These are phyloP conservation scores for Trichosporon faecale DNA, from an alignment of 1,284 basidiomycete genomes.

Conservation along the genomic window DNA sequence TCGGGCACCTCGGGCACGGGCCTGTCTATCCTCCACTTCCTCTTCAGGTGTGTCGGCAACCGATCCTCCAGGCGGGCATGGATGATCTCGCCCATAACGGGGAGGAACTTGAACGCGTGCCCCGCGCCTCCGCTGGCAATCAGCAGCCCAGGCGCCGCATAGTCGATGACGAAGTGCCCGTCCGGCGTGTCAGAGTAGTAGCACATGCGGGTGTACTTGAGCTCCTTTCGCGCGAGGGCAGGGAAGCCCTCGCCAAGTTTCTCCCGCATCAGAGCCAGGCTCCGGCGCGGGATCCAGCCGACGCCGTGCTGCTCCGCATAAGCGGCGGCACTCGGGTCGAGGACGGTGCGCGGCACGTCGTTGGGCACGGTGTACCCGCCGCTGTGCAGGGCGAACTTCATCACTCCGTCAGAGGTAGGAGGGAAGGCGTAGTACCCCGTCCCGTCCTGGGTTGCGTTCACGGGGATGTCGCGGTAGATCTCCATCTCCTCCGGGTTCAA, in stretches of 20 bases:
- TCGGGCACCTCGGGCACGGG: not conserved
- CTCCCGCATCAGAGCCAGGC: slow-evolving; percentile 52
- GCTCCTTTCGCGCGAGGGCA: slow-evolving; percentile 59
- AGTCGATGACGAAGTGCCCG: slow-evolving; percentile 74
- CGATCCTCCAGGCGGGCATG: slow-evolving; percentile 64
- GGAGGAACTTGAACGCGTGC: slow-evolving; percentile 71
- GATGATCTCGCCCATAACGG: slow-evolving; percentile 68
- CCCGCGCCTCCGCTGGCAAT: slow-evolving; percentile 75
- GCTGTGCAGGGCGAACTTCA: slow-evolving; percentile 72
- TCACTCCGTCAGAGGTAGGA: slow-evolving; percentile 63
- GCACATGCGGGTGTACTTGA: slow-evolving; percentile 66
- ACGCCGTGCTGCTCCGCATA: slow-evolving; percentile 16
- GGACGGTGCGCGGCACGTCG: slow-evolving; percentile 40
- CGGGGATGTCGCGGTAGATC: slow-evolving; percentile 61
- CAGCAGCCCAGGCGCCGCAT: slow-evolving; percentile 60
- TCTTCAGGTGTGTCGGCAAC: slow-evolving; percentile 56
- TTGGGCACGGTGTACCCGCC: slow-evolving; percentile 61
- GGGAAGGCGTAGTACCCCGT: slow-evolving; percentile 71
- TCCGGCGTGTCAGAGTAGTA: slow-evolving; percentile 63
- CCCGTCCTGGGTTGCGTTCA: slow-evolving; percentile 65
- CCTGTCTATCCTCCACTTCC: slow-evolving; percentile 51
- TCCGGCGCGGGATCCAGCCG: not conserved
- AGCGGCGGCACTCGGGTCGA: slow-evolving; percentile 26
- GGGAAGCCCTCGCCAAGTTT: slow-evolving; percentile 65
- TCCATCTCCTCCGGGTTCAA: slow-evolving; percentile 58